These are phyloP conservation scores for Ettlia oleoabundans DNA, from an alignment of 139 green algal species.

Conservation along the genomic window DNA sequence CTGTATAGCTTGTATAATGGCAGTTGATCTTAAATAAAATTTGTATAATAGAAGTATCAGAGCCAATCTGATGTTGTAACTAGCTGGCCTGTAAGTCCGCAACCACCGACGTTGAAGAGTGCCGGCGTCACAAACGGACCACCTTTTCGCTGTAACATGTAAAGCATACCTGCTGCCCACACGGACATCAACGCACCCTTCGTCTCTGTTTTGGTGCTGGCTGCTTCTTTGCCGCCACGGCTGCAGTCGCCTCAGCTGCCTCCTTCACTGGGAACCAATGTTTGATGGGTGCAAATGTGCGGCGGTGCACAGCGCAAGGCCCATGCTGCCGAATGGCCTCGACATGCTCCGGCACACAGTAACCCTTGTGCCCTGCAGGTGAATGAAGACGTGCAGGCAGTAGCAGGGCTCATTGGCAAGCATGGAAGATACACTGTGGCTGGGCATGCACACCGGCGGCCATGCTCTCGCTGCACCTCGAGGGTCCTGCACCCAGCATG, in stretches of 20 bases:
- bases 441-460: neutral
- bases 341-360: slow-evolving; percentile 79
- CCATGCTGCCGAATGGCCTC: slow-evolving; percentile 76
- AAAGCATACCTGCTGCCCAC: no score
- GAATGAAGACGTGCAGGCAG: neutral
- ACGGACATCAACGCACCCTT: no score
- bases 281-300: slow-evolving; percentile 85
- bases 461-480: neutral
- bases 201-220: neutral
- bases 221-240: neutral
- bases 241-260: neutral
- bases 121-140: no score
- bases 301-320: slow-evolving; percentile 77
- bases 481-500: slow-evolving; percentile 50
- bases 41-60: no score
- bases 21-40: no score
- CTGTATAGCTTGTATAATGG: no score
- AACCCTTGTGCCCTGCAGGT: slow-evolving; percentile 61
- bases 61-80: no score
- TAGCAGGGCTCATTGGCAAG: neutral
- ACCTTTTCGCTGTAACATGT: no score
- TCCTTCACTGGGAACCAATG: slow-evolving; percentile 26
- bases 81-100: no score
- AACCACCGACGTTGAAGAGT: no score
- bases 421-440: neutral